These are phyloP conservation scores for Phytophthora foliorum DNA, from an alignment of 352 stramenopile species.

Conservation along the genomic window DNA sequence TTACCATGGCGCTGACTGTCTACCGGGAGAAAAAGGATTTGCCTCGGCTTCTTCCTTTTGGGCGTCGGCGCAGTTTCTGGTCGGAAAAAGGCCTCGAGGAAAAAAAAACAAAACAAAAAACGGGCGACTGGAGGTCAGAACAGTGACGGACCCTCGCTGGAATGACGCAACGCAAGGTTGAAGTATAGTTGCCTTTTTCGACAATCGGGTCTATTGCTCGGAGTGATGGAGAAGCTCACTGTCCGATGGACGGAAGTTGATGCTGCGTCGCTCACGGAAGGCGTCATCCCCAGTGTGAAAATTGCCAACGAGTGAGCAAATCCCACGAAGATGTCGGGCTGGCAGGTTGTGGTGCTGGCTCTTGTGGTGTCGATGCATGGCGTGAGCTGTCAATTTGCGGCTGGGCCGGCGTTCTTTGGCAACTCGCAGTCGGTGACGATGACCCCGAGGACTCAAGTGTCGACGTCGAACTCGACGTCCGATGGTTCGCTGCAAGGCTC, in stretches of 20 bases:
- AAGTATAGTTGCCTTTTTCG: constrained; percentile 7
- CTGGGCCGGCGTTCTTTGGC: constrained; percentile 4
- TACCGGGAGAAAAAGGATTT: constrained; percentile 35
- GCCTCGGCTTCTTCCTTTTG: constrained; percentile 13
- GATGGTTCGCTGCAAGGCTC: constrained; percentile 23
- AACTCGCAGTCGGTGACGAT: constrained; percentile 9
- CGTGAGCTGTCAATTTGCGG: constrained; percentile 22
- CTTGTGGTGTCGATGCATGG: constrained; percentile 9
- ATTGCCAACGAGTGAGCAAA: constrained; percentile 14
- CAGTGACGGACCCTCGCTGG: no score
- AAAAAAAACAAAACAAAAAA: no score
- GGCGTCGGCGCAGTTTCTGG: background rate
- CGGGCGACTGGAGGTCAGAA: no score
- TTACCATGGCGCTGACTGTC: constrained; percentile 25
- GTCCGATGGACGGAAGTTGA: constrained; percentile 14
- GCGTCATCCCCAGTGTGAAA: constrained; percentile 16
- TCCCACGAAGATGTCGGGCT: constrained; percentile 5
- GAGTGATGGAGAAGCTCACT: constrained; percentile 32
- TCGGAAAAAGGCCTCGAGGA: background rate
- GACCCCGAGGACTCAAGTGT: constrained; percentile 10
- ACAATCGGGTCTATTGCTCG: background rate
- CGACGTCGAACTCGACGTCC: constrained; percentile 5
- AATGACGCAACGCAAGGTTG: background rate
- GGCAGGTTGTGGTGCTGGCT: constrained; percentile 8
- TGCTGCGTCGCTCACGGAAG: constrained; percentile 3